These are phyloP conservation scores for sweet orange (Citrus sinensis) DNA, from an alignment of 345 rosid genomes.

Conservation along the genomic window DVS_A1.0 CM039169.1:33146501-33147000, in stretches of 20 bases:
- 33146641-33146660: slow-evolving; percentile 86
- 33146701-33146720: slow-evolving; percentile 92
- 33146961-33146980: slow-evolving; percentile 90
- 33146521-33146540: neutral
- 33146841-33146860: neutral
- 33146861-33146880: slow-evolving; percentile 4
- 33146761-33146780: slow-evolving; percentile 98
- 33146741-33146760: slow-evolving; percentile 70
- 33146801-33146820: slow-evolving; percentile 48
- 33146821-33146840: neutral
- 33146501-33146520: neutral
- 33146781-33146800: slow-evolving; percentile 82
- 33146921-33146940: slow-evolving; percentile 95
- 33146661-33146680: slow-evolving; percentile 92
- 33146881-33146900: no score
- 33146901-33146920: slow-evolving; percentile 40
- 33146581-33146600: neutral
- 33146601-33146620: neutral
- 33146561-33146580: neutral
- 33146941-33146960: slow-evolving; percentile 66
- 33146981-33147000: slow-evolving; percentile 96
- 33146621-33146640: slow-evolving; percentile 81
- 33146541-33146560: neutral
- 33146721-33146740: slow-evolving; percentile 98
- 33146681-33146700: slow-evolving; percentile 93